Percentiles rank a stretch among this genome's conserved stretches.
These are phyloP conservation scores for Leavenworthia alabamica DNA, from an alignment of 345 rosid genomes.

Conservation along the genomic window DNA sequence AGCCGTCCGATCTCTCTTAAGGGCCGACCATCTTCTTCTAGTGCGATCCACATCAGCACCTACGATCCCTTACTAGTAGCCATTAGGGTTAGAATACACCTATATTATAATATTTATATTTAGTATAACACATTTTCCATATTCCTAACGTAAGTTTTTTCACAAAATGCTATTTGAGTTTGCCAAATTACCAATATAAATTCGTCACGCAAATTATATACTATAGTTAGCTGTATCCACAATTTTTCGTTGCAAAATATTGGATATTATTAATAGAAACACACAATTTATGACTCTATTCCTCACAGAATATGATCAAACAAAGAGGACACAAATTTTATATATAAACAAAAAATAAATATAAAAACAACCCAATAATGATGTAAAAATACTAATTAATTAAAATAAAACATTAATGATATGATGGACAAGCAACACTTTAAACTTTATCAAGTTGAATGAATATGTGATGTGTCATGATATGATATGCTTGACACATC, in stretches of 20 bases:
- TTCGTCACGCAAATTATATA: constrained; percentile 4
- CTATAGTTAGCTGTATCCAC: constrained; percentile 10
- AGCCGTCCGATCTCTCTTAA: constrained; percentile 5
- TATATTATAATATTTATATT: not conserved
- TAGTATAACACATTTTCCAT: not conserved
- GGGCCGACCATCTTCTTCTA: constrained; percentile 11
- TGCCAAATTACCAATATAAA: not conserved
- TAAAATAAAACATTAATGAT: too few species aligned
- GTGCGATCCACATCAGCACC: constrained; percentile 26
- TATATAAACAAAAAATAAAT: too few species aligned
- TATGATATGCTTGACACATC: constrained; percentile 17
- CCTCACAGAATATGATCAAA: too few species aligned
- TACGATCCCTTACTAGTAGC: not conserved
- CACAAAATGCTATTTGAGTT: constrained; percentile 14
- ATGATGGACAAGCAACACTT: too few species aligned
- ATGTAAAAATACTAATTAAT: too few species aligned
- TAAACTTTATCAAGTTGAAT: too few species aligned
- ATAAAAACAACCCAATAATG: too few species aligned
- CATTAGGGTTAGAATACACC: constrained; percentile 2
- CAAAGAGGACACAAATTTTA: too few species aligned
- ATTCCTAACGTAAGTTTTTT: not conserved
- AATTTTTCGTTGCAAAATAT: not conserved
- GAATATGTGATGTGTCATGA: too few species aligned
- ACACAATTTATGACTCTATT: not conserved
- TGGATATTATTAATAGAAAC: not conserved